phyloP scores from a whole-genome alignment of 495 filamentous ascomycete species.

The Hypoxylon intermedium region DNA sequence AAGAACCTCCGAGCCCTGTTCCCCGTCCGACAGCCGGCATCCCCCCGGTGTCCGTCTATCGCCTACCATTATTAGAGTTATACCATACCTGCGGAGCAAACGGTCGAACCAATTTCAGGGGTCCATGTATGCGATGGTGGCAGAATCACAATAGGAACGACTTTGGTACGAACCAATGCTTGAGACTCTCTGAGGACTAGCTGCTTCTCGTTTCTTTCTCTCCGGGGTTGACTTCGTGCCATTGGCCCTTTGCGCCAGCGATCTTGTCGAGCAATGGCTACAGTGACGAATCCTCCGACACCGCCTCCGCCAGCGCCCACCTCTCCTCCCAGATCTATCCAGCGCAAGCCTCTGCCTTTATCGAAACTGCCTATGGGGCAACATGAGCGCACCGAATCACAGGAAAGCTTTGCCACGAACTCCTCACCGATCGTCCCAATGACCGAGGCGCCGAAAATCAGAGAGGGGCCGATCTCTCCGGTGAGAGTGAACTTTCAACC shows the following conservation, averaged over 20 bases:
- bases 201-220: conserved; percentile 12
- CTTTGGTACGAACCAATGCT: conserved; percentile 29
- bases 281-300: conserved; percentile 46
- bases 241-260: conserved; percentile 21
- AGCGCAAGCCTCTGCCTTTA: conserved; percentile 51
- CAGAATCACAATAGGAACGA: conserved; percentile 34
- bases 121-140: conserved; percentile 33
- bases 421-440: conserved; percentile 42
- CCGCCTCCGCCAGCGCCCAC: conserved; percentile 42
- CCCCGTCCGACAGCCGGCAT: conserved; percentile 30
- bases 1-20: conserved; percentile 26
- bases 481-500: conserved; percentile 52
- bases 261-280: conserved; percentile 51
- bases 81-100: conserved; percentile 32
- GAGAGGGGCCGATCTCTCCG: conserved; percentile 50
- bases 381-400: conserved; percentile 40
- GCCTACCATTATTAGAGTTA: conserved; percentile 33
- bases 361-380: conserved; percentile 39
- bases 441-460: conserved; percentile 46
- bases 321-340: conserved; percentile 47
- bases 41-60: conserved; percentile 27
- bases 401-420: conserved; percentile 46
- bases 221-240: conserved; percentile 18
- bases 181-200: conserved; percentile 21
- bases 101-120: conserved; percentile 19